Base-by-base conservation (phyloP, 163 green algal species). In the Scenedesmus sp. region DNA sequence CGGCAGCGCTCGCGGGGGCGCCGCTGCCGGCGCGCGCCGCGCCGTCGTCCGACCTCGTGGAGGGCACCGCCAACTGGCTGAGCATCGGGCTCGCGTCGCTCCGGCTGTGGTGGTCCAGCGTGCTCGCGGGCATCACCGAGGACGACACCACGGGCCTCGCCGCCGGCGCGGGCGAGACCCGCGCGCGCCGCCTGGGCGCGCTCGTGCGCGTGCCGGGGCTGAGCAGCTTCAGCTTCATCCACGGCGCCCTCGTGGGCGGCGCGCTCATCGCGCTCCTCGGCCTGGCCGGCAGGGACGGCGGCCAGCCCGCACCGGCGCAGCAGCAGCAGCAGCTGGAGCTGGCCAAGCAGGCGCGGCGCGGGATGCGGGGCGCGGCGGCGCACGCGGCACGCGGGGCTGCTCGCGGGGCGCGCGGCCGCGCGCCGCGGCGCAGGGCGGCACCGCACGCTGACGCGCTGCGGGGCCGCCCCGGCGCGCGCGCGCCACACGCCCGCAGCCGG, bases 221-320 rank as follows among this genome's bases (percentile, higher is more conserved):
- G 22, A 81, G 74, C 74, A 62, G 33, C 15, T 81, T 81, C 48
- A 67, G 47, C 39, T 81, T 81, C 47, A 74, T 81, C 28, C 74
- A 81, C 18, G 74, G 74, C 17, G 44, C 54, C 5, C 34, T 81
- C 29, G 74, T 81, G 28, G 74, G 74, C 7, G 48, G 15, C 15
- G 39, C 51, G 14, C 33, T 74, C n/a, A 81, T 81, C 9, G 47
- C 60, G 31, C 62, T 81, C 29, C 17, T 75, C 56, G 39, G 56
- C n/a, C 48, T 80, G 50, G 31, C 48, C 18, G 51, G 34, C 14
- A n/a, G n/a, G n/a, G 53, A 66, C 17, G 45, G 54, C 26, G 18
- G 24, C 20, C 7, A 34, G n/a, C 62, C 5, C 17, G 18, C 31
- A 13, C 51, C 18, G 31, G 34, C 45, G n/a, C 62, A 75, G 74